Evolutionary conservation across 331 rosid genomes (phyloP).

Genomic region (Saraca asoca): DNA sequence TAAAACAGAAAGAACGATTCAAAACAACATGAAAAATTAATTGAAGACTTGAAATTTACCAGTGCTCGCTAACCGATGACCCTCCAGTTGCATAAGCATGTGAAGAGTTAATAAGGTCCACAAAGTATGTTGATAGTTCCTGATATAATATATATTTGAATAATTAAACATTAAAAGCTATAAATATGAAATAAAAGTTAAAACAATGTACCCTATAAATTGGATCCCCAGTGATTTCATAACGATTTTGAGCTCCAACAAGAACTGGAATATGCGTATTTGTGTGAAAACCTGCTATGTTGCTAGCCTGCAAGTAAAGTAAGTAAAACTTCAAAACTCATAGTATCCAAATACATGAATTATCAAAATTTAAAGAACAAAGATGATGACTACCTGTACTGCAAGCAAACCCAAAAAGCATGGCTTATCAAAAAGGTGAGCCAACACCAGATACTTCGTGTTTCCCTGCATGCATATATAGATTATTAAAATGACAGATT

Average conservation of each 20-base stretch:
- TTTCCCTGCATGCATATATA: conserved; percentile 54
- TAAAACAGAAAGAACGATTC: background rate
- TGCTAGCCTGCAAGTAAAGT: conserved; percentile 57
- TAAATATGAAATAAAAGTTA: background rate
- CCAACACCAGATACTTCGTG: conserved; percentile 68
- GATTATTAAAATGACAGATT: background rate
- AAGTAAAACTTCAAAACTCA: background rate
- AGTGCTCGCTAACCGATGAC: conserved; percentile 69
- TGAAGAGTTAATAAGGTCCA: conserved; percentile 76
- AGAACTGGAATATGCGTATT: conserved; percentile 90
- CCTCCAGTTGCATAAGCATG: conserved; percentile 96
- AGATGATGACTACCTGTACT: conserved; percentile 57
- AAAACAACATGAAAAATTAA: conserved; percentile 22
- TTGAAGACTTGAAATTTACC: conserved; percentile 51
- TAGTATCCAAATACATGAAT: background rate
- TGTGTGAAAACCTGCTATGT: conserved; percentile 66
- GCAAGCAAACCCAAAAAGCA: conserved; percentile 89
- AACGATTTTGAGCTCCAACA: conserved; percentile 84
- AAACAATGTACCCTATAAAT: conserved; percentile 63
- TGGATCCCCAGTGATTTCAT: conserved; percentile 86
- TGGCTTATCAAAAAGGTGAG: conserved; percentile 92
- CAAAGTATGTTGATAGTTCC: conserved; percentile 70
- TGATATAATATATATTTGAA: conserved; percentile 17
- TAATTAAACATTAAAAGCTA: background rate
- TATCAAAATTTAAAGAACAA: no score